phyloP scores from a whole-genome alignment of 257 asterid genomes.

The Gentiana macrophylla region DNA sequence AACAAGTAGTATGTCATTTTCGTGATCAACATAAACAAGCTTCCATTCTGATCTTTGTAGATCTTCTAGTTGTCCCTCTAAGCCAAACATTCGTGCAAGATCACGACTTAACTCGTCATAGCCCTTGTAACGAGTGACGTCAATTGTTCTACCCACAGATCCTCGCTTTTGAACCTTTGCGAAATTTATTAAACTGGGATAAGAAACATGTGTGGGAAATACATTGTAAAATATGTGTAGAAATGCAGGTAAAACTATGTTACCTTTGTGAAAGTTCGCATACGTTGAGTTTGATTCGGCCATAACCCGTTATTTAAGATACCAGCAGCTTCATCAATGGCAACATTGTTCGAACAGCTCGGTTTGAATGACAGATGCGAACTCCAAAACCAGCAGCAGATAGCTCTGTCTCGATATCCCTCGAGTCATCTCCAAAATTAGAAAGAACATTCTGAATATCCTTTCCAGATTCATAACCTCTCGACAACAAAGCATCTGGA shows the following conservation, averaged over 20 bases:
- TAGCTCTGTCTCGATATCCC: constrained; percentile 74
- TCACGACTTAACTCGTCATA: constrained; percentile 84
- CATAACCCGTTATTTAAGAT: constrained; percentile 56
- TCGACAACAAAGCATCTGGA: constrained; percentile 84
- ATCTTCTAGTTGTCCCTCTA: constrained; percentile 89
- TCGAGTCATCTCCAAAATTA: constrained; percentile 47
- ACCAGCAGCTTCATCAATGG: constrained; percentile 46
- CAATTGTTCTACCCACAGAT: constrained; percentile 96
- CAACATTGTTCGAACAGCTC: constrained; percentile 58
- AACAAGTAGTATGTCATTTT: constrained; percentile 37
- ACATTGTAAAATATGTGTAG: not conserved
- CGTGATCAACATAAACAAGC: constrained; percentile 80
- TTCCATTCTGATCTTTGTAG: constrained; percentile 95
- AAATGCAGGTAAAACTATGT: constrained; percentile 10
- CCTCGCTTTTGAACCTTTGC: constrained; percentile 90
- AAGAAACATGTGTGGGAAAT: too few relatives aligned
- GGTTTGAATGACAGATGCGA: constrained; percentile 54
- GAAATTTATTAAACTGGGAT: not conserved
- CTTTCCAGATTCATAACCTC: constrained; percentile 86
- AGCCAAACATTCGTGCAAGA: constrained; percentile 88
- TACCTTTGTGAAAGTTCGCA: constrained; percentile 95
- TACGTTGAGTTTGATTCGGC: constrained; percentile 83
- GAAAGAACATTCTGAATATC: constrained; percentile 79
- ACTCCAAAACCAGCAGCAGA: constrained; percentile 70
- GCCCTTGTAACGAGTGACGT: constrained; percentile 73